phyloP scores from a whole-genome alignment of 108 stramenopile species.

The Cylindrotheca closterium region DNA sequence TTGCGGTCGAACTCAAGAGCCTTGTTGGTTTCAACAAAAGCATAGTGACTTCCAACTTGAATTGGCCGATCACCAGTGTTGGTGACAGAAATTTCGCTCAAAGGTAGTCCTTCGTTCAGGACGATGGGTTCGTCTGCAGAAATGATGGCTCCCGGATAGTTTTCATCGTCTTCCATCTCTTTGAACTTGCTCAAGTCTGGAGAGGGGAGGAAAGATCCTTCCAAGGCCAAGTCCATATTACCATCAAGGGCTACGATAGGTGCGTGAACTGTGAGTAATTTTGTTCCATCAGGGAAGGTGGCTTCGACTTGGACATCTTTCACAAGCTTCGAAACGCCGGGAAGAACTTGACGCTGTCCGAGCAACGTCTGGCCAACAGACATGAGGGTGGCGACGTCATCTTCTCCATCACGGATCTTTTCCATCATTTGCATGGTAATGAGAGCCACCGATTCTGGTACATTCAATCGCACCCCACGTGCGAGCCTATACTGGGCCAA shows the following conservation, averaged over 20 bases:
- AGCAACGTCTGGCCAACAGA: conserved; percentile 74
- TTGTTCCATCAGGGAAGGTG: conserved; percentile 98
- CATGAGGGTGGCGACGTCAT: conserved; percentile 90
- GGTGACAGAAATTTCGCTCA: conserved; percentile 86
- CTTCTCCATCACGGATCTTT: conserved; percentile 86
- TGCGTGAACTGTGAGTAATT: conserved; percentile 91
- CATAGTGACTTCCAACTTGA: conserved; percentile 92
- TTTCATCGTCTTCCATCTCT: conserved; percentile 22
- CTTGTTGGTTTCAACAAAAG: conserved; percentile 92
- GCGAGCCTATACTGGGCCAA: conserved; percentile 94
- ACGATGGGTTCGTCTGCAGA: conserved; percentile 55
- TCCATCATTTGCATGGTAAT: conserved; percentile 95
- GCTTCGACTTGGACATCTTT: conserved; percentile 96
- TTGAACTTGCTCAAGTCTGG: conserved; percentile 72
- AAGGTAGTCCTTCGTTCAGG: conserved; percentile 56
- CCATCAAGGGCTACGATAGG: conserved; percentile 82
- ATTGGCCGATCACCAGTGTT: conserved; percentile 97
- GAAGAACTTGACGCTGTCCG: conserved; percentile 83
- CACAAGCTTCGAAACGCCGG: conserved; percentile 83
- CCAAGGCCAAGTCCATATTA: conserved; percentile 83
- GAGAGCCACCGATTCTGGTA: conserved; percentile 87
- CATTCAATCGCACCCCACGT: conserved; percentile 83
- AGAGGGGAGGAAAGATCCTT: conserved; percentile 89
- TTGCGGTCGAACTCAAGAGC: conserved; percentile 87
- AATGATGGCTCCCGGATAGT: conserved; percentile 29